phyloP scores from a whole-genome alignment of 2,329 filamentous ascomycete species.

The Colletotrichum cereale region DNA sequence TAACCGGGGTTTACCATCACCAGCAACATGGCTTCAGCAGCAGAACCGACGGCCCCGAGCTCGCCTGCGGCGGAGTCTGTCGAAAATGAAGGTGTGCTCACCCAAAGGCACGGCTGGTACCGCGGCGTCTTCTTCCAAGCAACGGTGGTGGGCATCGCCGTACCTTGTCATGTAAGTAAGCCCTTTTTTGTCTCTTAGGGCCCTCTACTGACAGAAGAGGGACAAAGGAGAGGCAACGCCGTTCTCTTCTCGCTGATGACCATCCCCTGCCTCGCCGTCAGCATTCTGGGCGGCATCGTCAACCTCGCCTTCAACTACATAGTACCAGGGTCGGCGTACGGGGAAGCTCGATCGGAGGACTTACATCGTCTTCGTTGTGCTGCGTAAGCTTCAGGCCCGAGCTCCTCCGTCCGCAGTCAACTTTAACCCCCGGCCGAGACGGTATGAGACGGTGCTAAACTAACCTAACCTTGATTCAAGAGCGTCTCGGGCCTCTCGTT shows the following conservation, averaged over 20 bases:
- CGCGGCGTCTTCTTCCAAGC: conserved; percentile 48
- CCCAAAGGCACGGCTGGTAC: conserved; percentile 42
- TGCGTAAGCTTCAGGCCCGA: conserved; percentile 28
- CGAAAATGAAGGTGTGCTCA: background rate
- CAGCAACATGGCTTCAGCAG: background rate
- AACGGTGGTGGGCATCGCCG: conserved; percentile 44
- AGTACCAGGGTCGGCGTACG: conserved; percentile 38
- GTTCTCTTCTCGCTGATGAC: conserved; percentile 53
- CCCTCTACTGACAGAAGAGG: background rate
- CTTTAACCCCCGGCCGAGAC: background rate
- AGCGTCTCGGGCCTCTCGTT: conserved; percentile 45
- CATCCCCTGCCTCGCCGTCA: conserved; percentile 49
- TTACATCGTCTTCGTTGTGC: conserved; percentile 47
- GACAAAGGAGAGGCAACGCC: conserved; percentile 50
- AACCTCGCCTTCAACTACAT: conserved; percentile 59
- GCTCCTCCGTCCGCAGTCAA: background rate
- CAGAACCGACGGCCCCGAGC: too few species aligned
- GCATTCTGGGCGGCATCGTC: conserved; percentile 59
- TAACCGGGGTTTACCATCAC: background rate
- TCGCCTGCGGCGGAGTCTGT: background rate
- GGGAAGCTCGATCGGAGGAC: conserved; percentile 46
- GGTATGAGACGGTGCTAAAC: conserved; percentile 14
- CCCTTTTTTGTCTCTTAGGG: background rate
- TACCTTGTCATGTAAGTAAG: conserved; percentile 48
- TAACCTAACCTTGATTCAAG: conserved; percentile 17